Conservation (phyloP, 2,329 filamentous ascomycete genomes). For the Epichloe sp. region DNA sequence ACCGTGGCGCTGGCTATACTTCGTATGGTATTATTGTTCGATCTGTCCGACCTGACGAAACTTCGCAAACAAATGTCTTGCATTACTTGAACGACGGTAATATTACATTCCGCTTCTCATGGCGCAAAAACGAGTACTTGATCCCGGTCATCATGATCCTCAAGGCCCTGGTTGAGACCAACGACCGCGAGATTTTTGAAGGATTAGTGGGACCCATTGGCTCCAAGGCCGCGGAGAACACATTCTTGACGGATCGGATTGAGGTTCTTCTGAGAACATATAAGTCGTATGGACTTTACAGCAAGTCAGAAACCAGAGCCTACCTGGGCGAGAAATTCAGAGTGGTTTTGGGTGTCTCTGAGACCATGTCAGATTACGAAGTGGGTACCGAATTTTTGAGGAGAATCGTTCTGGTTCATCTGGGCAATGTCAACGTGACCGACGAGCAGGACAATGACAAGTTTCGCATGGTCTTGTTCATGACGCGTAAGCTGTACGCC, state of each 20-base stretch:
- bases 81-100: slow-evolving; percentile 95
- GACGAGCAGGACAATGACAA: slow-evolving; percentile 81
- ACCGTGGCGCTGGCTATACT: slow-evolving; percentile 77
- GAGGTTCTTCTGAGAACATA: slow-evolving; percentile 87
- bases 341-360: slow-evolving; percentile 70
- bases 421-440: slow-evolving; percentile 75
- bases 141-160: slow-evolving; percentile 93
- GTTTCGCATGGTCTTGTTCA: slow-evolving; percentile 86
- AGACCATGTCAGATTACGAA: slow-evolving; percentile 76
- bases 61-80: slow-evolving; percentile 90
- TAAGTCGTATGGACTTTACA: slow-evolving; percentile 79
- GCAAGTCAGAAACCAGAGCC: slow-evolving; percentile 65
- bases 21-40: slow-evolving; percentile 83
- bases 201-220: slow-evolving; percentile 68
- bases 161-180: slow-evolving; percentile 90
- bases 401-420: slow-evolving; percentile 80
- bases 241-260: slow-evolving; percentile 88
- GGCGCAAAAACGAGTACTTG: slow-evolving; percentile 95
- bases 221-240: slow-evolving; percentile 70
- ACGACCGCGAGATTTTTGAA: slow-evolving; percentile 92
- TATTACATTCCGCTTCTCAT: slow-evolving; percentile 93
- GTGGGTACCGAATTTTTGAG: slow-evolving; percentile 84
- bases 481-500: slow-evolving; percentile 90
- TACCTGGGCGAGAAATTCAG: slow-evolving; percentile 88
- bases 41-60: slow-evolving; percentile 91